Evolutionary conservation across 2,329 filamentous ascomycete genomes (phyloP), one percentile per base, ranked within the genome.

Genomic region (Paracamarosporium sp.): DNA sequence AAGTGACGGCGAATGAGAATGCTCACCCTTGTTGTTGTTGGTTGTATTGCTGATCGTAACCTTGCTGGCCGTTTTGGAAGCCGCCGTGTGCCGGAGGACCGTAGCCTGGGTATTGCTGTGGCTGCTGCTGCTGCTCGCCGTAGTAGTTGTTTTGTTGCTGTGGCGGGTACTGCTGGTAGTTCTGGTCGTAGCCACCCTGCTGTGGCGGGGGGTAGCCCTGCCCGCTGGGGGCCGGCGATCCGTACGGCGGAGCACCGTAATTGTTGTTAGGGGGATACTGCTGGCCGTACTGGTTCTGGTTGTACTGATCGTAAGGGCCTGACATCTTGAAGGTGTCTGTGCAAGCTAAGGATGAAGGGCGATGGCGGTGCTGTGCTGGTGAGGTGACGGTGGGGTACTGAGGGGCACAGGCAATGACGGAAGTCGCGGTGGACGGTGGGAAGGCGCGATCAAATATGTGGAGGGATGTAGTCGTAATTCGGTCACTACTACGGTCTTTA

Each of bases 301-400:
- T 68, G 62, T 79, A 78, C 55, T 80, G 76, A 61, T 82, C 78
- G 76, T 85, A 84, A 35, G 81, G 81, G 57, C 81, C 81, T 15
- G 82, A 84, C 83, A 85, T 85, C 56, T 35, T 73, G 63, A 43
- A 43, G 44, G 41, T 59, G 62, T 28, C 53, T 44, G 41, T 24
- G 53, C 51, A 52, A 53, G 38, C 31, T 36, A 24, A 47, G 17
- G 28, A 17, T 44, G 35, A 50, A 51, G 47, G 28, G 17, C 6
- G 38, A 31, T 24, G 41, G n/a, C 41, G 33, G 36, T n/a, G n/a
- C n/a, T n/a, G 20, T 50, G 53, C 31, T 30, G 35, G 17, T 53
- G 55, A 51, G 48, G 52, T 55, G 64, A 61, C 56, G 60, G 55
- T 45, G 55, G 50, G 53, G 50, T 31, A 43, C 53, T 30, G 61